Base-by-base conservation (phyloP, 331 rosid genomes). In the Telfairia occidentalis region DNA sequence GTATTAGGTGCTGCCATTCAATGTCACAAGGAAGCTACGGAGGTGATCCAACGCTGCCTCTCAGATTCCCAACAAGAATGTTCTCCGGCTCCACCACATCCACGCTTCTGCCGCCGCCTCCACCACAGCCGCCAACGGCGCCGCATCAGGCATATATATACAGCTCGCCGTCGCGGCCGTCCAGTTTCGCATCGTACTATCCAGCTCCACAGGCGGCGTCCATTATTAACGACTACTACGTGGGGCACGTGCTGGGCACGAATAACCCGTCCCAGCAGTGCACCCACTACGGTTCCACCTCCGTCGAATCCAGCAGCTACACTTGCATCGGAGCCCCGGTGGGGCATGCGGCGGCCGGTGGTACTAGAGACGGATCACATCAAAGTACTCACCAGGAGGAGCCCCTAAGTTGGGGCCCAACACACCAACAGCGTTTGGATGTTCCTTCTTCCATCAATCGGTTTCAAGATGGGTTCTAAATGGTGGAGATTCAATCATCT, bases 321-420 rank as follows among this genome's bases (percentile, higher is more conserved):
- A 90, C 96, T 1, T 91, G 96, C 83, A 87, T 95, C 11, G 97
- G 96, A 7, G 99, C 99, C 69, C 99, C 99, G 6, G 90, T 95
- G 24, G 92, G 94, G n/a, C 92, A 85, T 46, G 87, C 85, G 3
- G 83, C 7, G 58, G 78, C 30, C 5, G 60, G 81, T 2, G 81
- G 75, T 0, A 83, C 78, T 30, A 85, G 88, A 82, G 92, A 89
- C 45, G 86, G 82, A 73, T 49, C 96, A 52, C 48, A 77, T 81
- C 84, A 83, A 16, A n/a, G n/a, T n/a, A n/a, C n/a, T n/a, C n/a
- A n/a, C n/a, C n/a, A n/a, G n/a, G n/a, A n/a, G n/a, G n/a, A n/a
- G n/a, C n/a, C n/a, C n/a, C n/a, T n/a, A n/a, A n/a, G n/a, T n/a
- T n/a, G n/a, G n/a, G n/a, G n/a, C n/a, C n/a, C 50, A n/a, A 24